Base-by-base conservation (phyloP, 2,329 filamentous ascomycete genomes). In the Fusarium falciforme region DNA sequence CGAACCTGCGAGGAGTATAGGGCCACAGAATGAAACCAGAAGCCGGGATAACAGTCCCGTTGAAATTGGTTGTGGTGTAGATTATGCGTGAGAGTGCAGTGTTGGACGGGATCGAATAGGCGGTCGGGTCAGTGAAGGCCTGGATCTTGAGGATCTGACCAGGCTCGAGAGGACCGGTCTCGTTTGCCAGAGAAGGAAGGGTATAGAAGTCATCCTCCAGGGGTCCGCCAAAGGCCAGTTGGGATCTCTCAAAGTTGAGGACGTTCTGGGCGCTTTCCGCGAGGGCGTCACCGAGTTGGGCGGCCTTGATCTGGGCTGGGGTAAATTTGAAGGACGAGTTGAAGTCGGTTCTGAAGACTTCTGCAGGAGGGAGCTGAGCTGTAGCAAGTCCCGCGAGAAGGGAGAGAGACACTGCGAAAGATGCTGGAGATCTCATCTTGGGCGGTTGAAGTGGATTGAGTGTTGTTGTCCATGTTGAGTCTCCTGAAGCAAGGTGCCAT, bases 21-120 rank as follows among this genome's bases (percentile, higher is more conserved):
- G 87, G 87, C 85, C 86, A 89, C 1, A 89, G 82, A 14, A 89
- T 78, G 74, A 83, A 88, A 2, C 83, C 87, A 1, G 86, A 87
- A 10, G 85, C 83, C 1, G 87, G 87, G 2, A 89, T 76, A 0
- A 81, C 67, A 1, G 83, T 84, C 4, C 85, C 84, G 65, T 88
- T 86, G 25, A 84, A 69, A n/a, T 82, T 83, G 22, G 79, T 81
- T 0, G 86, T 85, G 22, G 84, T 84, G 78, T 87, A 89, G 4
- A 87, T 70, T 69, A 89, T 83, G 16, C 87, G 84, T 2, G 86
- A 88, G 49, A 89, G 75, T 3, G 85, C 80, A 2, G 83, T 76
- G n/a, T 76, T 78, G 0, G 85, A 80, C 0, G 87, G 82, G 3
- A 87, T 65, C 2, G 83, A 83, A 75, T 84, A 87, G 5, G 74